These are phyloP conservation scores for Nigrospora osmanthi DNA, from an alignment of 2,329 filamentous ascomycete species.

Conservation along the genomic window DNA sequence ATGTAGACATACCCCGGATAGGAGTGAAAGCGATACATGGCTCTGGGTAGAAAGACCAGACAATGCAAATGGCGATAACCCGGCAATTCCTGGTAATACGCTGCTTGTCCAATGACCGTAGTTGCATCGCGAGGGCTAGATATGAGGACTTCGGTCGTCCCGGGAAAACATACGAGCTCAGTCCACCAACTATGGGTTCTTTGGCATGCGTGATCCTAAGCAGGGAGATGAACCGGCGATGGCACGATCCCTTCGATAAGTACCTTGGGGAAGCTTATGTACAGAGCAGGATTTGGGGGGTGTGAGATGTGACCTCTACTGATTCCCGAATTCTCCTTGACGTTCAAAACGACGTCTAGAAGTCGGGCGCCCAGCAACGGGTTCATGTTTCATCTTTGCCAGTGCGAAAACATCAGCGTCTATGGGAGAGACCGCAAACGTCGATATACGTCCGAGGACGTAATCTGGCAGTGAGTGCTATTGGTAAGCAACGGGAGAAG, in stretches of 20 bases:
- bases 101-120: too few relatives aligned
- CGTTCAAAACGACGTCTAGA: slow-evolving; percentile 47
- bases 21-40: not conserved
- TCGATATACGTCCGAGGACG: slow-evolving; percentile 21
- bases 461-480: slow-evolving; percentile 4
- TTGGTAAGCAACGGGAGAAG: too few relatives aligned
- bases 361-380: slow-evolving; percentile 50
- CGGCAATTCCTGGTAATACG: too few relatives aligned
- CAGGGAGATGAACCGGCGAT: too few relatives aligned
- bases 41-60: not conserved
- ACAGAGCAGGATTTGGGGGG: too few relatives aligned
- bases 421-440: slow-evolving; percentile 36
- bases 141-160: too few relatives aligned
- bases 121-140: too few relatives aligned
- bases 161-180: too few relatives aligned
- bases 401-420: slow-evolving; percentile 48
- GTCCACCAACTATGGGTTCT: too few relatives aligned
- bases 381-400: slow-evolving; percentile 42
- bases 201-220: too few relatives aligned
- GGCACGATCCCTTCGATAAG: too few relatives aligned
- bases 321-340: slow-evolving; percentile 48
- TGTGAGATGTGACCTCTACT: slow-evolving; percentile 46
- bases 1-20: not conserved
- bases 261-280: too few relatives aligned
- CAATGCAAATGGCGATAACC: not conserved